Conservation (phyloP, 352 stramenopile species). For the Globisporangium megalacanthum region DNA sequence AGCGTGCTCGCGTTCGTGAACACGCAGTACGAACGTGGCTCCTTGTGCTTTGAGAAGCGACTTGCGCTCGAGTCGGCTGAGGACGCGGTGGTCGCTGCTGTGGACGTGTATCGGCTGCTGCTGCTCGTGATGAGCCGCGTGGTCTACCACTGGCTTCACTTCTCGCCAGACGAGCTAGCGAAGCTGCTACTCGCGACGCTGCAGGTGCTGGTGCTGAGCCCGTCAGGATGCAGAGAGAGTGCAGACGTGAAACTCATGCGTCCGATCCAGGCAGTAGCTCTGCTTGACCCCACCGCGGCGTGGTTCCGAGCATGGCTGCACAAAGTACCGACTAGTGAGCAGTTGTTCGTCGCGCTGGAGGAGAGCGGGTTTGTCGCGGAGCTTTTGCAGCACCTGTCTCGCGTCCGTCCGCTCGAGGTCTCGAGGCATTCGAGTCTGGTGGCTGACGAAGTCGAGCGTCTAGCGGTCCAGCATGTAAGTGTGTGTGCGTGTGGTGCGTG, state of each 20-base stretch:
- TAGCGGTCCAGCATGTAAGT: conserved; percentile 25
- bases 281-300: conserved; percentile 23
- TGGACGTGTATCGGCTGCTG: conserved; percentile 44
- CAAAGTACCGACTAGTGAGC: conserved; percentile 24
- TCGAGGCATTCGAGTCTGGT: conserved; percentile 5
- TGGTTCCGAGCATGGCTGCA: conserved; percentile 52
- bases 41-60: conserved; percentile 23
- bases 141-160: conserved; percentile 53
- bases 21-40: conserved; percentile 13
- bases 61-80: conserved; percentile 10
- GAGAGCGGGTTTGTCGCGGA: conserved; percentile 32
- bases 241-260: conserved; percentile 17
- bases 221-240: conserved; percentile 15
- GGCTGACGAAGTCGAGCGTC: conserved; percentile 16
- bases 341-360: conserved; percentile 32
- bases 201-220: conserved; percentile 36
- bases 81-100: conserved; percentile 3
- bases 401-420: conserved; percentile 23
- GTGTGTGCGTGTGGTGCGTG: background rate
- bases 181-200: conserved; percentile 36
- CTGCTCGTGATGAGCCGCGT: conserved; percentile 26
- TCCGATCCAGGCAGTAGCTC: conserved; percentile 24
- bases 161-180: conserved; percentile 35
- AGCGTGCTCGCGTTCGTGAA: conserved; percentile 42
- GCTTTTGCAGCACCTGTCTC: conserved; percentile 36